Evolutionary conservation across 345 rosid genomes (phyloP).

Genomic region (Luvunga scandens): DNA sequence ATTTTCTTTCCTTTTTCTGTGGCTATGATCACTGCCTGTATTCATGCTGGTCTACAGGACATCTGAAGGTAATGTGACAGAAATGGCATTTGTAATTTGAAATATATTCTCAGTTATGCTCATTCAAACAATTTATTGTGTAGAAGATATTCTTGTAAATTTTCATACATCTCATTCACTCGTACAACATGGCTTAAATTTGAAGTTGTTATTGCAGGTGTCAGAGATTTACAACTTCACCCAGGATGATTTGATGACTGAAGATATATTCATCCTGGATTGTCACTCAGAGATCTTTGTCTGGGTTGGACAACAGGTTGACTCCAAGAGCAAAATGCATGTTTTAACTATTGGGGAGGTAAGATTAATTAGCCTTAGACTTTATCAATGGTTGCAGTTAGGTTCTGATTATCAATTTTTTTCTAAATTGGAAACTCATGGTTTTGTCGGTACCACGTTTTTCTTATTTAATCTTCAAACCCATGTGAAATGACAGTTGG

Average conservation of each 20-base stretch:
- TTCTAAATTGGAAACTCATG: not conserved
- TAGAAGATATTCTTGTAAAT: not conserved
- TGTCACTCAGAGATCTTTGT: slow-evolving; percentile 80
- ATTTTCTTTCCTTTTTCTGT: slow-evolving; percentile 15
- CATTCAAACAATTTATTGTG: not conserved
- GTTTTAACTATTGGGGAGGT: slow-evolving; percentile 89
- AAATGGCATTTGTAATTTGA: not conserved
- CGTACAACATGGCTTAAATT: not conserved
- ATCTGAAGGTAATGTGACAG: slow-evolving; percentile 56
- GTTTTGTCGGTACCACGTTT: not conserved
- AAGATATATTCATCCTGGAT: slow-evolving; percentile 92
- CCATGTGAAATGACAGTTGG: not conserved
- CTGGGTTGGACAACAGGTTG: slow-evolving; percentile 96
- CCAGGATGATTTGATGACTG: slow-evolving; percentile 99
- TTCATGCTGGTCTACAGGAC: slow-evolving; percentile 53
- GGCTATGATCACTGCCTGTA: slow-evolving; percentile 22
- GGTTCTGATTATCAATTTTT: not conserved
- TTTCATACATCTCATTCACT: not conserved
- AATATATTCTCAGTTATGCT: slow-evolving; percentile 3
- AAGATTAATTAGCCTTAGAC: slow-evolving; percentile 9
- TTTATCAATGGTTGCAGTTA: not conserved
- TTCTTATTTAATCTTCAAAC: not conserved
- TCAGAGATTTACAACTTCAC: slow-evolving; percentile 82
- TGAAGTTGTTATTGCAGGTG: slow-evolving; percentile 50
- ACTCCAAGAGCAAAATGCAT: slow-evolving; percentile 62